phyloP scores from a whole-genome alignment of 148 eudicot species.

The Euryodendron excelsum region DNA sequence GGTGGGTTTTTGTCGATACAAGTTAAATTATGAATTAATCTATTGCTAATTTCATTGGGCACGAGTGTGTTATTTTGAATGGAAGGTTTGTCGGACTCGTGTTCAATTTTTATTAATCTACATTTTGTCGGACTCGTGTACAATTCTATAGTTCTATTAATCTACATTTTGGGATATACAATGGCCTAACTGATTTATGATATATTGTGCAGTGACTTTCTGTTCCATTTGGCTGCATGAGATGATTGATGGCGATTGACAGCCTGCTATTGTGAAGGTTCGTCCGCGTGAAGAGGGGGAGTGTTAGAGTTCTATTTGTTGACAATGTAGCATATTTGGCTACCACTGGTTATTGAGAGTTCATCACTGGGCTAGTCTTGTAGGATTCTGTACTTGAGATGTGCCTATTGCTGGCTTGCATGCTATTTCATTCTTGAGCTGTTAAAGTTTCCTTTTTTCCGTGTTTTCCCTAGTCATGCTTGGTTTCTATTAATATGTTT shows the following conservation, averaged over 20 bases:
- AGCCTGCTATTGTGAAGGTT: too few relatives aligned
- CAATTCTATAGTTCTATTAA: not conserved
- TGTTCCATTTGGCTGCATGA: not conserved
- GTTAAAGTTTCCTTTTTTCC: not conserved
- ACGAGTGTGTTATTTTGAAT: not conserved
- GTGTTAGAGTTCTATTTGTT: not conserved
- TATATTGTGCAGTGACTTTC: conserved; percentile 14
- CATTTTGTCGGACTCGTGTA: too few relatives aligned
- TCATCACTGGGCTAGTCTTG: not conserved
- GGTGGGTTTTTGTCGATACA: not conserved
- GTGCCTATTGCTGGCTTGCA: conserved; percentile 1
- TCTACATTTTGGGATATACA: not conserved
- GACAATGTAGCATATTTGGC: not conserved
- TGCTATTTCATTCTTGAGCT: not conserved
- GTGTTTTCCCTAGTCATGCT: not conserved
- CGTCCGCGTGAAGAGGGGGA: not conserved
- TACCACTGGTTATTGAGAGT: not conserved
- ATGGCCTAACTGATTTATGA: not conserved
- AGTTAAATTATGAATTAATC: not conserved
- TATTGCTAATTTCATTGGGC: not conserved
- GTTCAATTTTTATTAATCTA: not conserved
- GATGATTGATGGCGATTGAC: conserved; percentile 6
- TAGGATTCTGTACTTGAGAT: not conserved
- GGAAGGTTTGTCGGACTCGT: not conserved
- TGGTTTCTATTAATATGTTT: not conserved